A percentile compares a stretch with the other conserved stretches of the same genome.
These are phyloP conservation scores for Neocatenulostroma microsporum DNA, from an alignment of 2,329 filamentous ascomycete genomes.

Conservation along the genomic window DNA sequence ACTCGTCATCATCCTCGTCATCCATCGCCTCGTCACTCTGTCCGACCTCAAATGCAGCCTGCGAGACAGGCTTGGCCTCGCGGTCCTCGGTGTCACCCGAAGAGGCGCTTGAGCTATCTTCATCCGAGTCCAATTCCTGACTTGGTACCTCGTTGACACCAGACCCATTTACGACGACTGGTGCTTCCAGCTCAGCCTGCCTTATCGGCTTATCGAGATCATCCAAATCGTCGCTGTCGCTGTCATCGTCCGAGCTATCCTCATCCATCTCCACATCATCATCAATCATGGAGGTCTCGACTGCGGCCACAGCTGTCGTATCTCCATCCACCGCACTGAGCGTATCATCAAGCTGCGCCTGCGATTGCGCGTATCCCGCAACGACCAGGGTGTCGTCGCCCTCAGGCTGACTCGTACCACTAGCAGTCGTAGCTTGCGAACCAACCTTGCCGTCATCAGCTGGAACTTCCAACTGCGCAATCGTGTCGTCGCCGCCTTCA, in stretches of 20 bases:
- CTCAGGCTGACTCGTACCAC: no score
- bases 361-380: no score
- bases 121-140: background rate
- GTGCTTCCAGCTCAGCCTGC: slow-evolving; percentile 5
- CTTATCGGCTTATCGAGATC: slow-evolving; percentile 2
- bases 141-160: background rate
- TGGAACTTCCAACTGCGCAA: background rate
- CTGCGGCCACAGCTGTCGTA: background rate
- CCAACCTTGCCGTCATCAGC: background rate
- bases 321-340: no score
- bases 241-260: slow-evolving; percentile 17
- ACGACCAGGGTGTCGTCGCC: no score
- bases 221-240: slow-evolving; percentile 5
- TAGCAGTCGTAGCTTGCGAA: background rate
- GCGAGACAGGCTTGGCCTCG: background rate
- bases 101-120: background rate
- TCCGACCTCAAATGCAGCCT: background rate
- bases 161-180: no score
- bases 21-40: slow-evolving; percentile 3
- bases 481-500: background rate
- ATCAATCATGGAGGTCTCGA: background rate
- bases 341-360: no score
- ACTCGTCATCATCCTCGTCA: slow-evolving; percentile 9
- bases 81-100: slow-evolving; percentile 1
- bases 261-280: slow-evolving; percentile 22